Base-by-base conservation (phyloP, 495 filamentous ascomycete genomes). In the Tuber umbilicatum region DNA sequence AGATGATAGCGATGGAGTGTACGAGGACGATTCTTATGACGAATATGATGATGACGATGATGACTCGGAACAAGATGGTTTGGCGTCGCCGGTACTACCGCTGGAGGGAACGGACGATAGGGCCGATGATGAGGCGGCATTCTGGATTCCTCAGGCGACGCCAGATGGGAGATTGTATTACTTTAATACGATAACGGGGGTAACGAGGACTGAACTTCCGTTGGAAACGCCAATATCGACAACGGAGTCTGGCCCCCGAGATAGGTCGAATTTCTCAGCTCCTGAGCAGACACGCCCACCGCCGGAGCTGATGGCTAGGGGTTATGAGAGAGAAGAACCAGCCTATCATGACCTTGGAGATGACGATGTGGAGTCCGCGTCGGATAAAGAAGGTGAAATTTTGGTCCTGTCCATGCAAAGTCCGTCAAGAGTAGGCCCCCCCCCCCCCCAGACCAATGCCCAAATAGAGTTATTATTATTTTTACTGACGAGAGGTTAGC, bases 101-200 rank as follows among this genome's bases (percentile, higher is more conserved):
- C 88, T 92, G 27, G 93, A 96, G 76, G 90, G 90, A 23, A 86
- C 86, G 1, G 88, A 88, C 42, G 84, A 86, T 41, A 88, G 86
- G 69, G 90, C 91, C 73, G 90, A 92, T 84, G 94, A 96, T 78
- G 91, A 97, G 81, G 92, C 95, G 70, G 93, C 94, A 70, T 98
- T 95, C 83, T 99, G 95, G 95, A 97, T 99, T 80, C 96, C 96
- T 3, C 95, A 99, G 83, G 96, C 94, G 21, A 99, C 96, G 6
- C 90, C 93, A 0, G 93, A 97, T 82, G 95, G 95, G 70, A 88
- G 93, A 73, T 84, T 98, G n/a, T 98, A 93, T 82, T 99, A 97
- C 82, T 98, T 96, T 87, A 99, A 99, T 81, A 97, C 94, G 9
- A 88, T 97, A 83, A 99, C 95, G 0, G 93, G 93, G 55, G 93